Evolutionary conservation across 2,329 filamentous ascomycete species (phyloP).

Genomic region (Venturiaceae sp.): DNA sequence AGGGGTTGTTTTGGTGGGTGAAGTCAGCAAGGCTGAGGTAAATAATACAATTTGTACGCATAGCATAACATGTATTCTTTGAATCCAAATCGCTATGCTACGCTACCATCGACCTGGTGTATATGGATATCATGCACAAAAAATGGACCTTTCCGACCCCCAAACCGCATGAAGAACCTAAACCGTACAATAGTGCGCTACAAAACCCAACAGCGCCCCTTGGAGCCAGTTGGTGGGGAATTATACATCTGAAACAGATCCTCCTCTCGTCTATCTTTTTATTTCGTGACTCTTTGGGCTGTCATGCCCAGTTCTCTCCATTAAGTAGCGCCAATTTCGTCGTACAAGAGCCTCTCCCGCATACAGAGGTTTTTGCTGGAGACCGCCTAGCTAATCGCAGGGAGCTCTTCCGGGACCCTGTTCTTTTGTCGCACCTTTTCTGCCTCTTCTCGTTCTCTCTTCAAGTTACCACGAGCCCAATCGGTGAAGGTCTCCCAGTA

Average conservation of each 20-base stretch:
- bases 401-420: too few species aligned
- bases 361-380: too few species aligned
- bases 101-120: background rate
- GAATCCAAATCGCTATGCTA: background rate
- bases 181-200: background rate
- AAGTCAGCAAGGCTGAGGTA: background rate
- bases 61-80: background rate
- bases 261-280: background rate
- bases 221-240: background rate
- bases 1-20: too few species aligned
- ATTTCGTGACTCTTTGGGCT: background rate
- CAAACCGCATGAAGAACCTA: background rate
- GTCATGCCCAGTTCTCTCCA: too few species aligned
- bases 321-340: background rate
- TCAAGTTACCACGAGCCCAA: conserved; percentile 27
- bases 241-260: background rate
- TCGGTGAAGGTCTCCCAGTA: conserved; percentile 61
- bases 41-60: background rate
- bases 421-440: background rate
- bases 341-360: background rate
- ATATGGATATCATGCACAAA: background rate
- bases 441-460: background rate
- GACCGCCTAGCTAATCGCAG: too few species aligned
- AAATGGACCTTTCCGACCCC: background rate
- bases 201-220: background rate